Percentiles rank a stretch among this genome's conserved stretches.
phyloP scores from a whole-genome alignment of 441 rosid genomes.

The Arabidopsis lyrata region DNA sequence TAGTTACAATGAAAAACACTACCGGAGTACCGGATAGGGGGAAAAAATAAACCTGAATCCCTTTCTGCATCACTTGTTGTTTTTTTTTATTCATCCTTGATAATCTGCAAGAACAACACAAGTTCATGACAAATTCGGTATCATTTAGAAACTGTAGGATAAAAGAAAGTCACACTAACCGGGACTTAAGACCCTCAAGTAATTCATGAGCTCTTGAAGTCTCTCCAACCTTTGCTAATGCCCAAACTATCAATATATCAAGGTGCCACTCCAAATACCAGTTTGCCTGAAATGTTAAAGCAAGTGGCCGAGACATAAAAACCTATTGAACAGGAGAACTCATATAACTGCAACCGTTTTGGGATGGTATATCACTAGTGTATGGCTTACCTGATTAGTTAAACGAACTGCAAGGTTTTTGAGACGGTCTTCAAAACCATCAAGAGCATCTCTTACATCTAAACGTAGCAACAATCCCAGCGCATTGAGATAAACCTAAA shows the following conservation, averaged over 20 bases:
- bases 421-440: slow-evolving; percentile 58
- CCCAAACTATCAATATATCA: slow-evolving; percentile 83
- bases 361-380: not conserved
- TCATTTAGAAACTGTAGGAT: not conserved
- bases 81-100: slow-evolving; percentile 72
- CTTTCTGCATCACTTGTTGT: slow-evolving; percentile 74
- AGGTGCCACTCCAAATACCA: slow-evolving; percentile 92
- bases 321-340: not conserved
- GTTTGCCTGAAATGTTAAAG: slow-evolving; percentile 53
- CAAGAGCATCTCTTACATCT: slow-evolving; percentile 61
- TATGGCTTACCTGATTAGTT: slow-evolving; percentile 60
- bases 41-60: slow-evolving; percentile 60
- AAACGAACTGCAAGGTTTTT: slow-evolving; percentile 57
- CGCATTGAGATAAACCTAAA: slow-evolving; percentile 83
- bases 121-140: not conserved
- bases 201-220: slow-evolving; percentile 70
- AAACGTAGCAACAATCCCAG: slow-evolving; percentile 78
- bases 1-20: not conserved
- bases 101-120: slow-evolving; percentile 37
- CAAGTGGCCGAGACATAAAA: slow-evolving; percentile 6
- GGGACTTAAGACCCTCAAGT: slow-evolving; percentile 66
- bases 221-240: slow-evolving; percentile 69
- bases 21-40: not conserved
- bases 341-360: not conserved
- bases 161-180: slow-evolving; percentile 50